phyloP scores from a whole-genome alignment of 2,329 filamentous ascomycete species.

The Botrytis galanthina region DNA sequence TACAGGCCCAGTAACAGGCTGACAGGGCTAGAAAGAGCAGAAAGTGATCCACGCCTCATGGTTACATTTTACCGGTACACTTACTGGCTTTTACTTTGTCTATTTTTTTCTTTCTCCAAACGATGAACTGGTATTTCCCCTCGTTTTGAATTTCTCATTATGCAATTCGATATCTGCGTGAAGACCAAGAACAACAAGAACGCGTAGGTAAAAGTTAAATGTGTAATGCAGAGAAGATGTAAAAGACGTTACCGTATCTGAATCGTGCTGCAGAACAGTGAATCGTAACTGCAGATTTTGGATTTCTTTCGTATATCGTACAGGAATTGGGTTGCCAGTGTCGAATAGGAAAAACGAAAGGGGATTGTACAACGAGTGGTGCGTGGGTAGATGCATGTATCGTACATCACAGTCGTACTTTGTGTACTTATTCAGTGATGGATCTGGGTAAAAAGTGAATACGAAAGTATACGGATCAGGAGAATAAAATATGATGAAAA shows the following conservation, averaged over 20 bases:
- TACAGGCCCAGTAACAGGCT: not conserved
- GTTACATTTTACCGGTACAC: conserved; percentile 1
- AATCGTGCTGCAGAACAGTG: not conserved
- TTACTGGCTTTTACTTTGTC: not conserved
- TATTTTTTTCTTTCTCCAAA: not conserved
- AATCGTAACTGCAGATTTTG: conserved; percentile 1
- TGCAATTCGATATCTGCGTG: not conserved
- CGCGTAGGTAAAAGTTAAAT: not conserved
- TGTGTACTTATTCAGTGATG: not conserved
- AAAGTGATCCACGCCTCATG: not conserved
- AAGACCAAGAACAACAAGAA: not conserved
- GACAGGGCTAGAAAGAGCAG: conserved; percentile 1
- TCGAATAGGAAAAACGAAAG: not conserved
- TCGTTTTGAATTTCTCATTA: not conserved
- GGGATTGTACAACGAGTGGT: conserved; percentile 1
- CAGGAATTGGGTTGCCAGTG: not conserved
- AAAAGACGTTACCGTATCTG: not conserved
- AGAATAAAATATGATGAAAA: not conserved
- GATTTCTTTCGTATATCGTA: not conserved
- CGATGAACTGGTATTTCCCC: not conserved
- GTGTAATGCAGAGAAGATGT: not conserved
- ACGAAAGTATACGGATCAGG: not conserved
- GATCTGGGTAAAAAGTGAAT: not conserved
- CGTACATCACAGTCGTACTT: not conserved
- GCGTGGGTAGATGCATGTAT: conserved; percentile 2